Percentiles rank a stretch among this genome's conserved stretches.
phyloP scores from a whole-genome alignment of 139 green algal genomes.

The Edaphochlamys debaryana region DNA sequence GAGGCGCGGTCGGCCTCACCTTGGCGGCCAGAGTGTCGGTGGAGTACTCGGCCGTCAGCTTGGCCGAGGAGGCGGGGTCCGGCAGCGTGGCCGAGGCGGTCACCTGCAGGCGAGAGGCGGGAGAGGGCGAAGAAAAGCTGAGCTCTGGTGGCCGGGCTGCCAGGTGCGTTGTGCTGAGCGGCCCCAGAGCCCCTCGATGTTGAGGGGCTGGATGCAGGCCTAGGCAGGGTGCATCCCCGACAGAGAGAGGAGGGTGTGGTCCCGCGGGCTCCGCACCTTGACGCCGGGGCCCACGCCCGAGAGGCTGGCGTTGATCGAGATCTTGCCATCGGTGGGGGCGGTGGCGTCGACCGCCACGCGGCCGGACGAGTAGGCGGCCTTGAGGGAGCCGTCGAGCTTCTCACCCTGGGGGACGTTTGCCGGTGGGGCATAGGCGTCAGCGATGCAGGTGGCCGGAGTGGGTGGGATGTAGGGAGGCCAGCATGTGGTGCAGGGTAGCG shows the following conservation, averaged over 20 bases:
- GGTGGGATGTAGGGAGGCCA: too few species aligned
- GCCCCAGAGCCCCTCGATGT: too few species aligned
- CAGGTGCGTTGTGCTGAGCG: neutral
- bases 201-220: too few species aligned
- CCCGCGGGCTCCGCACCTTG: conserved; percentile 13
- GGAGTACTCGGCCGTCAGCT: conserved; percentile 23
- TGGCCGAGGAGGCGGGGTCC: conserved; percentile 24
- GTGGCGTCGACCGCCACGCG: neutral
- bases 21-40: neutral
- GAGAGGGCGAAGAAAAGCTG: neutral
- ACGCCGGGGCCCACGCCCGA: neutral
- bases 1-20: too few species aligned
- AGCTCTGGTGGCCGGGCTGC: too few species aligned
- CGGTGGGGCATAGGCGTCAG: too few species aligned
- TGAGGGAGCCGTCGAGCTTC: conserved; percentile 26
- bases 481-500: neutral
- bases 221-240: neutral
- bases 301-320: conserved; percentile 5
- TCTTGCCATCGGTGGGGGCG: neutral
- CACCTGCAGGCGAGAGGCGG: neutral
- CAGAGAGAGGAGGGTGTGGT: neutral
- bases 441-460: too few species aligned
- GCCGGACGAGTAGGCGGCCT: conserved; percentile 17
- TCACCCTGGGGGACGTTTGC: too few species aligned
- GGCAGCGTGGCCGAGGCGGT: conserved; percentile 4